Conservation (phyloP, 2,329 filamentous ascomycete genomes). For the Sphaerulina musiva region DNA sequence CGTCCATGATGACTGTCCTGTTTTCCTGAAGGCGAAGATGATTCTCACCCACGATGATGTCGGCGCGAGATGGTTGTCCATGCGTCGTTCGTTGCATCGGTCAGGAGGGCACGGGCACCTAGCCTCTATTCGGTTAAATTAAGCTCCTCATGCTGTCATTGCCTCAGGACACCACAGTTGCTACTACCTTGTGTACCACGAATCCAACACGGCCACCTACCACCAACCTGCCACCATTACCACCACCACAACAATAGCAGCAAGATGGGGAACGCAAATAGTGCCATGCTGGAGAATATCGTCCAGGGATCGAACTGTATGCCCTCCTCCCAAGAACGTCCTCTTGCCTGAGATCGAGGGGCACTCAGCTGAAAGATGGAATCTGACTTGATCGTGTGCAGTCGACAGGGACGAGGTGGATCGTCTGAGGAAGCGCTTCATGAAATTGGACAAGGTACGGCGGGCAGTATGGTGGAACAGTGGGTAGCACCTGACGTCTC, state of each 20-base stretch:
- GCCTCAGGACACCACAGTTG: constrained; percentile 1
- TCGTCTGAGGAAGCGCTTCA: constrained; percentile 89
- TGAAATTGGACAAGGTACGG: constrained; percentile 94
- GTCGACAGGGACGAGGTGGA: constrained; percentile 98
- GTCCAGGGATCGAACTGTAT: constrained; percentile 94
- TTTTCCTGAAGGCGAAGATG: not conserved
- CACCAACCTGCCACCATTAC: no score
- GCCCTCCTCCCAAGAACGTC: constrained; percentile 28
- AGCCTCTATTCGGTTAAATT: not conserved
- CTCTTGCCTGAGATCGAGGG: not conserved
- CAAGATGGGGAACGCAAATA: constrained; percentile 51
- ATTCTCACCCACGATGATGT: not conserved
- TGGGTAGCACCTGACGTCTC: constrained; percentile 5
- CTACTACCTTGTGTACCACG: not conserved
- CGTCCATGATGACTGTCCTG: constrained; percentile 3
- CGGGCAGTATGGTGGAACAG: not conserved
- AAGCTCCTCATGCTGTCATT: not conserved
- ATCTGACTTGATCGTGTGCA: constrained; percentile 37
- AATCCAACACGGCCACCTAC: not conserved
- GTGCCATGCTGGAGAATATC: constrained; percentile 82
- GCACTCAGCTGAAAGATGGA: constrained; percentile 3
- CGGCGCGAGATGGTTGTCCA: not conserved
- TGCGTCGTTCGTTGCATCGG: not conserved
- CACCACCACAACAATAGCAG: constrained; percentile 14
- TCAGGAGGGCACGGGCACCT: no score